Evolutionary conservation across 169 alveolate genomes (phyloP), one percentile per base, ranked within the genome.

Genomic region (Cryptosporidium canis): DNA sequence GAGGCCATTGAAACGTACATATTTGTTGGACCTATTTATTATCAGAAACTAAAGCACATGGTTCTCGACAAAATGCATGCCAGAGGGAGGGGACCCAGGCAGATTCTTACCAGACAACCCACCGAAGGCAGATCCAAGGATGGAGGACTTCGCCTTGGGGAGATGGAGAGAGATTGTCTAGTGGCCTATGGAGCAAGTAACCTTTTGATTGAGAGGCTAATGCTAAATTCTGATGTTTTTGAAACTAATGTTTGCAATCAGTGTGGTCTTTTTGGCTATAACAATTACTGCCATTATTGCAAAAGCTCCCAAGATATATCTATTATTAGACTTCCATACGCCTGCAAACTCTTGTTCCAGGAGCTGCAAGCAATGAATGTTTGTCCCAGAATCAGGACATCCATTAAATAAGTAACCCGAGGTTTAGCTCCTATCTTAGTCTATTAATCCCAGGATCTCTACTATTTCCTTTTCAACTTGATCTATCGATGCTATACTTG

Each of bases 161-260:
- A 99, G 92, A 99, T 99, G 99, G 99, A 99, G 90, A 94, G 99
- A 72, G 99, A 99, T 92, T 98, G 99, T 93, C 92, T 99, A 51
- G 98, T 99, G 45, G 99, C 99, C 8, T 98, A 97, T 95, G 99
- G 99, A n/a, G 99, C 99, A 18, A 94, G 99, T 71, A 96, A 96
- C 58, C 93, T 99, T 43, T 85, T 98, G 61, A 93, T 97, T 35
- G 99, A 98, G 92, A 96, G 99, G 44, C 96, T 99, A 44, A 97
- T 98, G 99, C 68, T 97, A 41, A 95, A 98, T 68, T 94, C 98
- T 83, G 99, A 99, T 90, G 97, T 96, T 45, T 98, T 96, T 92
- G 93, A 94, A n/a, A 98, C 98, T 24, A 91, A 93, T 68, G 99
- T 99, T 31, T 98, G 99, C 94, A 95, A 95, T 27, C 90, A 77